A percentile compares a stretch with the other conserved stretches of the same genome.
These are phyloP conservation scores for Haematococcus sp. DNA, from an alignment of 139 green algal genomes.

Conservation along the genomic window DNA sequence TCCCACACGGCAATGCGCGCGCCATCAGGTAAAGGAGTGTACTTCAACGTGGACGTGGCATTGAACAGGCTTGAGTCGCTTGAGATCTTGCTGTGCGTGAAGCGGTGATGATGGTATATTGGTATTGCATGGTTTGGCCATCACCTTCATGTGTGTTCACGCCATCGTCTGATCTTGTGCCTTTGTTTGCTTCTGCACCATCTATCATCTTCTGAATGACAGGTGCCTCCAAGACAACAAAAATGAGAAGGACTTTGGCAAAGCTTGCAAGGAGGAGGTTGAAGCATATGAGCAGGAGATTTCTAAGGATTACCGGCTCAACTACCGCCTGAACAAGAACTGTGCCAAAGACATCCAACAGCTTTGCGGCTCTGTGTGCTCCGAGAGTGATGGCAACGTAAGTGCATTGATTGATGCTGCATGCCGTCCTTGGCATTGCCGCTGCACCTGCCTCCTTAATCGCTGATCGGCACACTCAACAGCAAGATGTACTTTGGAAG, in stretches of 20 bases:
- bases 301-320: slow-evolving; percentile 82
- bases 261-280: slow-evolving; percentile 73
- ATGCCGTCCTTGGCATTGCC: too few species aligned
- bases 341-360: slow-evolving; percentile 71
- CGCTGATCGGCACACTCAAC: too few species aligned
- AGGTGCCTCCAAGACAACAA: slow-evolving; percentile 71
- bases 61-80: too few species aligned
- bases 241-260: slow-evolving; percentile 59
- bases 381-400: slow-evolving; percentile 24
- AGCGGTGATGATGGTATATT: neutral
- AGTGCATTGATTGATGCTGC: slow-evolving; percentile 4
- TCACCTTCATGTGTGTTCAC: too few species aligned
- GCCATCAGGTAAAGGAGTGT: slow-evolving; percentile 57
- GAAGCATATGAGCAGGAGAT: slow-evolving; percentile 56
- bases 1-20: slow-evolving; percentile 68
- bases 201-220: too few species aligned
- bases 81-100: neutral
- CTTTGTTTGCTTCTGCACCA: too few species aligned
- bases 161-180: too few species aligned
- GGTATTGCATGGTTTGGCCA: neutral
- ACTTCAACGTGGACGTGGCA: too few species aligned
- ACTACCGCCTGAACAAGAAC: slow-evolving; percentile 72
- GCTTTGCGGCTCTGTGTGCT: slow-evolving; percentile 66
- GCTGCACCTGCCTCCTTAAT: too few species aligned
- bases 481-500: too few species aligned